Evolutionary conservation across 2,329 filamentous ascomycete species (phyloP), one percentile per base, ranked within the genome.

Genomic region (Aspergillus arachidicola): DNA sequence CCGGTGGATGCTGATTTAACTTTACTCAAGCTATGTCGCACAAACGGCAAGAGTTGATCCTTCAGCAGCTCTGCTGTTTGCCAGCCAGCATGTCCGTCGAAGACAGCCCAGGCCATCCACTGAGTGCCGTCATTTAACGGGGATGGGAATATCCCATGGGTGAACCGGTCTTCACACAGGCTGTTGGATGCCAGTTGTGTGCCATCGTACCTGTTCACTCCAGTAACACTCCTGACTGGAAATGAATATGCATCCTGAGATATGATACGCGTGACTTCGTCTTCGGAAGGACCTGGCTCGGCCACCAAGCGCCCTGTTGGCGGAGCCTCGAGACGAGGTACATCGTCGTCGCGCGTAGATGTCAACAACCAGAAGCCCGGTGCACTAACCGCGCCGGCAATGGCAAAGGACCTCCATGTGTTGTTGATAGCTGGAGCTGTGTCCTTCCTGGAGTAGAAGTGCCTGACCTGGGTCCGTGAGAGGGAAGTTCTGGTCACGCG

Each of bases 41-140:
- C 68, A 19, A 66, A 71, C 11, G 66, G 64, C 23, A 73, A 21
- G 7, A 75, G 68, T 21, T 71, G 60, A 19, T 68, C 61, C 48
- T 66, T 65, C 23, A 74, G 61, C 23, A 75, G 46, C 1, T 71
- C 69, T 14, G 70, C 66, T 14, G 70, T 75, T 50, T 75, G 72
- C 51, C 60, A 66, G 6, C 71, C 72, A 6, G 60, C 38, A 69
- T 82, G 80, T 1, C 80, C 80, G 58, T 81, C 80, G 45, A 79
- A 81, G 32, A 81, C 72, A 10, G 66, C 76, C 77, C 78, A 81
- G 11, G 67, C 65, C 67, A 73, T 70, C 73, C 75, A 77, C 32
- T 75, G 59, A 19, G 61, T 57, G 10, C 61, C 64, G 3, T 68
- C 65, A 21, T 67, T 65, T 63, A 64, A 68, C 10, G 69, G 70